These are phyloP conservation scores for Telfairia occidentalis DNA, from an alignment of 331 rosid species.

Conservation along the genomic window DNA sequence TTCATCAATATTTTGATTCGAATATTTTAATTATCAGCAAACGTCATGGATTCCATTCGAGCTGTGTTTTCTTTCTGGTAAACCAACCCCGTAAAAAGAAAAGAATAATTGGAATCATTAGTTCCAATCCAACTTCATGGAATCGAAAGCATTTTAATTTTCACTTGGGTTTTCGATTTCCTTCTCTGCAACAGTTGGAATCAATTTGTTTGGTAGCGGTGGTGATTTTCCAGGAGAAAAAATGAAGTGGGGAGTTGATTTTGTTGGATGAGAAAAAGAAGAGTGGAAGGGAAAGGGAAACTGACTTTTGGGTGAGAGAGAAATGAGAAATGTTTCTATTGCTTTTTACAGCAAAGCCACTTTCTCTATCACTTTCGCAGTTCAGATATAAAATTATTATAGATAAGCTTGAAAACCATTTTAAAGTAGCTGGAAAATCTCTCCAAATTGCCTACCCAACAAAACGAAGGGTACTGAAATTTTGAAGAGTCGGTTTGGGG, in stretches of 20 bases:
- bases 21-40: neutral
- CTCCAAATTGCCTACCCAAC: neutral
- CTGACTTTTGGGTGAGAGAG: constrained; percentile 5
- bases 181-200: neutral
- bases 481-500: neutral
- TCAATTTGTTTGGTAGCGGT: no score
- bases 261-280: constrained; percentile 2
- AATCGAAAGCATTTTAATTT: neutral
- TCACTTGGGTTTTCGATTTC: neutral
- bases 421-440: neutral
- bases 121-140: no score
- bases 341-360: constrained; percentile 16
- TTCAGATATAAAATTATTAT: neutral
- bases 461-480: neutral
- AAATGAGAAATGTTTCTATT: constrained; percentile 1
- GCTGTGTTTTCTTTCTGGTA: neutral
- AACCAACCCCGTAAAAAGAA: neutral
- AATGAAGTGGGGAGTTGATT: no score
- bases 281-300: neutral
- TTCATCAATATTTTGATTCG: neutral
- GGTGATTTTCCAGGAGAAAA: no score
- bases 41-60: neutral
- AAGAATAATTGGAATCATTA: neutral
- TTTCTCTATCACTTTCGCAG: constrained; percentile 10
- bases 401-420: neutral